These are phyloP conservation scores for Aspergillus pseudoterreus DNA, from an alignment of 2,329 filamentous ascomycete species.

Conservation along the genomic window DNA sequence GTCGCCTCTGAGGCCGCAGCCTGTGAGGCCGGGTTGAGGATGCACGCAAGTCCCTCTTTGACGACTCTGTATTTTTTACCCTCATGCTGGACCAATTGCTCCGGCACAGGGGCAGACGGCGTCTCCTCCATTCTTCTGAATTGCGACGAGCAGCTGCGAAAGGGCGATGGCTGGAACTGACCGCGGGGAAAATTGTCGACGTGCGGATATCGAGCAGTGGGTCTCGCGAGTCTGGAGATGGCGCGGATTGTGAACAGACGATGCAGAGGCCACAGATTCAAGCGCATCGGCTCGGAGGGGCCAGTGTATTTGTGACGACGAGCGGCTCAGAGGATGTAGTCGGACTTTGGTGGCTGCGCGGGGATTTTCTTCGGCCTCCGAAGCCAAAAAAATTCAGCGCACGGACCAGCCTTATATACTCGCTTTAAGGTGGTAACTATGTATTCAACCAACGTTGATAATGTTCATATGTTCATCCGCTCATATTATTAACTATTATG, in stretches of 20 bases:
- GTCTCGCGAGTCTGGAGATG: neutral
- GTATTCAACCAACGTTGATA: too few relatives aligned
- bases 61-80: constrained; percentile 58
- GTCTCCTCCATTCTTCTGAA: constrained; percentile 17
- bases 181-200: neutral
- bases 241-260: constrained; percentile 1
- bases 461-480: too few relatives aligned
- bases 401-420: too few relatives aligned
- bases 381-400: neutral
- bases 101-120: constrained; percentile 10
- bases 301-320: too few relatives aligned
- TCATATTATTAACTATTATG: neutral
- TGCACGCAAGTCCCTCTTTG: constrained; percentile 65
- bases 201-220: neutral
- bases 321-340: too few relatives aligned
- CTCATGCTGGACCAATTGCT: constrained; percentile 39
- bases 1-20: constrained; percentile 39
- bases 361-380: too few relatives aligned
- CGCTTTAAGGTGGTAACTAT: too few relatives aligned
- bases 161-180: neutral
- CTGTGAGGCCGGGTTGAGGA: constrained; percentile 58
- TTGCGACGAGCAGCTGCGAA: constrained; percentile 4
- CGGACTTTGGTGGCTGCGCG: too few relatives aligned
- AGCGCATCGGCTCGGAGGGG: constrained; percentile 2
- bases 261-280: neutral